Evolutionary conservation across 176 grass and related monocot genomes (phyloP).

Genomic region (Hordeum marinum): DNA sequence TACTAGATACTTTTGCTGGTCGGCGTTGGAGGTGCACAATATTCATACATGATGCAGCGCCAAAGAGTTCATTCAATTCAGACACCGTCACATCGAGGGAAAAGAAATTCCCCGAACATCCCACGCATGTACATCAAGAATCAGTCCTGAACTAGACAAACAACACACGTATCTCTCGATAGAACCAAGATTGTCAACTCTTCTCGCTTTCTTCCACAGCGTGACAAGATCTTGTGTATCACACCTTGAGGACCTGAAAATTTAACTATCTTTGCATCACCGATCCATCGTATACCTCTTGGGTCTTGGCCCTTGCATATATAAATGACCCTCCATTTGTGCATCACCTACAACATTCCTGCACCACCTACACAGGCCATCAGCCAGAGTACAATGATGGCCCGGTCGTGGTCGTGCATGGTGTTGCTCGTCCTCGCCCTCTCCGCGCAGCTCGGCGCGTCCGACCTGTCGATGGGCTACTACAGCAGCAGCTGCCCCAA

Average conservation of each 20-base stretch:
- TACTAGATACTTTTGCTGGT: no score
- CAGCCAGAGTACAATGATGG: neutral
- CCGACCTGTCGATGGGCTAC: constrained; percentile 48
- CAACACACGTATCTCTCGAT: neutral
- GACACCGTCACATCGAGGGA: neutral
- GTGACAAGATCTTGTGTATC: neutral
- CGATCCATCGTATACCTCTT: neutral
- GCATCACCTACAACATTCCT: neutral
- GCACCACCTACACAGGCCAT: neutral
- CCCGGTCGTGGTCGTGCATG: neutral
- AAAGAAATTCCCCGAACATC: neutral
- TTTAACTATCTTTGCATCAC: neutral
- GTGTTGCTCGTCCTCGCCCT: neutral
- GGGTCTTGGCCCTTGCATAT: neutral
- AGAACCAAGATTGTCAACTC: neutral
- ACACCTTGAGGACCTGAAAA: neutral
- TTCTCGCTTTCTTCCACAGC: neutral
- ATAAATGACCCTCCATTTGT: constrained; percentile 8
- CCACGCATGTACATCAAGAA: neutral
- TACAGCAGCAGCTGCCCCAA: constrained; percentile 60
- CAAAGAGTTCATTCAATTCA: neutral
- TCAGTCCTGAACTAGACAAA: constrained; percentile 12
- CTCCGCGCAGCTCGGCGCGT: constrained; percentile 24
- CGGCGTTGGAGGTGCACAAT: neutral
- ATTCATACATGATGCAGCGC: neutral